These are phyloP conservation scores for Quercus gilva DNA, from an alignment of 306 rosid species.

Conservation along the genomic window DNA sequence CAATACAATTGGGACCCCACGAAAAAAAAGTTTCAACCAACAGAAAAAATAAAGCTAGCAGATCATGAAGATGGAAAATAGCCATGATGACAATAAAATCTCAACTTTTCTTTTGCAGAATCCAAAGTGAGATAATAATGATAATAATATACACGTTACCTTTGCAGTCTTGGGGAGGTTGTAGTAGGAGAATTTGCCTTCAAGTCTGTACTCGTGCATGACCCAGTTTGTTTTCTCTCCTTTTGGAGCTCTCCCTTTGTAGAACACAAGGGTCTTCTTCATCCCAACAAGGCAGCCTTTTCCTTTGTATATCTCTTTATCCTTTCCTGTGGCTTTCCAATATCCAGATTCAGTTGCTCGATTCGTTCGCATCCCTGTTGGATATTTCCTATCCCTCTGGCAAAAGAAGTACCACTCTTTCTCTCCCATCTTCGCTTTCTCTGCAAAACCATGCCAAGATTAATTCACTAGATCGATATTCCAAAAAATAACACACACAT, in stretches of 20 bases:
- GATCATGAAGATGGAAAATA: conserved; percentile 12
- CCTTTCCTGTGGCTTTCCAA: conserved; percentile 99
- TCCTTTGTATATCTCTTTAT: conserved; percentile 66
- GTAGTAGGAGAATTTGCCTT: conserved; percentile 49
- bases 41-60: conserved; percentile 30
- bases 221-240: conserved; percentile 96
- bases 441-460: conserved; percentile 30
- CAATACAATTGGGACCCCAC: conserved; percentile 15
- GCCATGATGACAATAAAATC: conserved; percentile 13
- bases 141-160: conserved; percentile 26
- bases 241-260: conserved; percentile 89
- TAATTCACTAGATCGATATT: not conserved
- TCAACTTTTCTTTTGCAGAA: not conserved
- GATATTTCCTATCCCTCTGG: conserved; percentile 86
- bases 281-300: conserved; percentile 71
- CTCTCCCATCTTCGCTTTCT: conserved; percentile 94
- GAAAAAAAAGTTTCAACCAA: conserved; percentile 53
- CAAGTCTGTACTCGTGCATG: conserved; percentile 91
- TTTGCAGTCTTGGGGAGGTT: conserved; percentile 57
- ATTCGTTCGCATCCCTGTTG: conserved; percentile 94
- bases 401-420: conserved; percentile 90
- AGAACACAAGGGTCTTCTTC: conserved; percentile 97
- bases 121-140: not conserved
- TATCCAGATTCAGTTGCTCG: conserved; percentile 89
- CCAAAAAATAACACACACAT: not conserved